Evolutionary conservation across 805 yeast genomes (phyloP).

Genomic region (Komagataella kurtzmanii): DNA sequence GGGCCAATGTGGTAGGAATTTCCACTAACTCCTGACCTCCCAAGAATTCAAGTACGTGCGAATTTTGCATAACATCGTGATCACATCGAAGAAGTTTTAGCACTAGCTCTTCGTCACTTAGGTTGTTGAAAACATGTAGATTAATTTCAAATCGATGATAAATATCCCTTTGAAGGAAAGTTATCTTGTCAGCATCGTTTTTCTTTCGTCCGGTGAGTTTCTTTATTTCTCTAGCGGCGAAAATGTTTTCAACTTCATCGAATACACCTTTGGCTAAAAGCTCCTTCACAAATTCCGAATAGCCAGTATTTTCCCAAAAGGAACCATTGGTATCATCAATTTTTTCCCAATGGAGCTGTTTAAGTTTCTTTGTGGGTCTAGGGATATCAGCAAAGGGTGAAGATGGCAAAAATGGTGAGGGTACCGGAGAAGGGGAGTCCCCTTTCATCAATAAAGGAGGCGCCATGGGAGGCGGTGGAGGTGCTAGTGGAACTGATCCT

Average conservation of each 20-base stretch:
- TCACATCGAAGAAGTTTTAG: constrained; percentile 67
- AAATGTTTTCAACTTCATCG: constrained; percentile 71
- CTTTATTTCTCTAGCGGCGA: constrained; percentile 69
- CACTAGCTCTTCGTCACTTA: constrained; percentile 55
- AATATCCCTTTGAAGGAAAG: constrained; percentile 69
- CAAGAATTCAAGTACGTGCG: constrained; percentile 75
- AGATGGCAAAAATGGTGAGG: constrained; percentile 12
- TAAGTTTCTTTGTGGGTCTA: constrained; percentile 64
- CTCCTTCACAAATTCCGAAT: constrained; percentile 44
- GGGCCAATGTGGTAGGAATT: constrained; percentile 53
- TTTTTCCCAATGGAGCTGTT: constrained; percentile 96
- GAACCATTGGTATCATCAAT: constrained; percentile 75
- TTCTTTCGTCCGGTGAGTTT: constrained; percentile 31
- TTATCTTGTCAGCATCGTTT: constrained; percentile 37
- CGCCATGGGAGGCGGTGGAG: constrained; percentile 18
- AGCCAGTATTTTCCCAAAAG: constrained; percentile 66
- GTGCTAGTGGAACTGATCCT: constrained; percentile 18
- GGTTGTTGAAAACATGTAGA: constrained; percentile 58
- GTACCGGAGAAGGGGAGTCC: constrained; percentile 5
- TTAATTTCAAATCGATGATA: constrained; percentile 95
- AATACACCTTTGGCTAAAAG: constrained; percentile 68
- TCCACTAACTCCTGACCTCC: constrained; percentile 64
- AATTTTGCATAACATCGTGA: constrained; percentile 49
- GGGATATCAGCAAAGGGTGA: constrained; percentile 38
- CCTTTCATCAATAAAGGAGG: constrained; percentile 5